Evolutionary conservation across 495 filamentous ascomycete genomes (phyloP).

Genomic region (Lichina pygmaea): DNA sequence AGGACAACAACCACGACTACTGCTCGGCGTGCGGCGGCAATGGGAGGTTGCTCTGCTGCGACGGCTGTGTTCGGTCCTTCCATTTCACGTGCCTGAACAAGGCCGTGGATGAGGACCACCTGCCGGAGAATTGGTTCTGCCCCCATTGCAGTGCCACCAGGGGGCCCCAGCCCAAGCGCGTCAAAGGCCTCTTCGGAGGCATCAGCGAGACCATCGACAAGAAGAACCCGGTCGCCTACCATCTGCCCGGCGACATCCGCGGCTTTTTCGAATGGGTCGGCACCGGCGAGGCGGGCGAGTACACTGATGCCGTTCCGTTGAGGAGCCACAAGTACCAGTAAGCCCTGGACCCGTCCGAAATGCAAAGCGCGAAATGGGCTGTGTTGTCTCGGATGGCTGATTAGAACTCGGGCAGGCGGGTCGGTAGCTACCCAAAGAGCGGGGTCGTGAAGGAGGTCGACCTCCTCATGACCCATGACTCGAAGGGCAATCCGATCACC

Average conservation of each 20-base stretch:
- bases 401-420: conserved; percentile 23
- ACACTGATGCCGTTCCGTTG: conserved; percentile 29
- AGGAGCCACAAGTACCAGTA: conserved; percentile 13
- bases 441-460: conserved; percentile 32
- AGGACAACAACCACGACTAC: conserved; percentile 67
- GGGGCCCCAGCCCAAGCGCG: conserved; percentile 12
- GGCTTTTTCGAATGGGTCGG: conserved; percentile 48
- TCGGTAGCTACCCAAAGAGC: no score
- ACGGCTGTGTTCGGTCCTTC: conserved; percentile 64
- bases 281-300: conserved; percentile 51
- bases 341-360: not conserved
- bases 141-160: conserved; percentile 29
- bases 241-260: conserved; percentile 36
- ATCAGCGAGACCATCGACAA: conserved; percentile 31
- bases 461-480: conserved; percentile 33
- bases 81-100: conserved; percentile 72
- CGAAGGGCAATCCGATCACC: conserved; percentile 37
- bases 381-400: not conserved
- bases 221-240: conserved; percentile 44
- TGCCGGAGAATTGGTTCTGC: conserved; percentile 62
- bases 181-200: conserved; percentile 25
- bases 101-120: conserved; percentile 31
- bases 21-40: conserved; percentile 59
- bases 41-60: conserved; percentile 77
- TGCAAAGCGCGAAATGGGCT: not conserved